These are phyloP conservation scores for Metschnikowia koreensis DNA, from an alignment of 805 yeast genomes.

Conservation along the genomic window DNA sequence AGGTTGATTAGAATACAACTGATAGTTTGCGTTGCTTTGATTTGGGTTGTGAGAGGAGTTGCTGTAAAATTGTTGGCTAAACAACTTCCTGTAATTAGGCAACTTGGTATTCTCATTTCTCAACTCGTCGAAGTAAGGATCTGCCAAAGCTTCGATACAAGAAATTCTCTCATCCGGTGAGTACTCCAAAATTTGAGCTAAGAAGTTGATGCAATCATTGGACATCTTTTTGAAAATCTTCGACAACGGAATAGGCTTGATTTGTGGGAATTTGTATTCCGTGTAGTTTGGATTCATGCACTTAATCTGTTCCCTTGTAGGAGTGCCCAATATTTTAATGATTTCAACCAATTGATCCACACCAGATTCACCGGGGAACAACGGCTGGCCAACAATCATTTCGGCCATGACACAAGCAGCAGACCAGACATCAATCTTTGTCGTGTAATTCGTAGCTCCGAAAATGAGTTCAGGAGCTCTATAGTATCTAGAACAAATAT, in stretches of 20 bases:
- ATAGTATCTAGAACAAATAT: slow-evolving; percentile 94
- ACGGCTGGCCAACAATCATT: slow-evolving; percentile 88
- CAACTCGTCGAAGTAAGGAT: slow-evolving; percentile 56
- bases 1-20: slow-evolving; percentile 38
- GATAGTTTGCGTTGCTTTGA: slow-evolving; percentile 44
- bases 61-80: slow-evolving; percentile 35
- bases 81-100: slow-evolving; percentile 45
- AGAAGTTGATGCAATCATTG: slow-evolving; percentile 52
- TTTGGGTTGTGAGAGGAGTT: slow-evolving; percentile 23
- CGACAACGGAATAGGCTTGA: slow-evolving; percentile 70
- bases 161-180: slow-evolving; percentile 65
- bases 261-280: slow-evolving; percentile 93
- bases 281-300: slow-evolving; percentile 96
- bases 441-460: slow-evolving; percentile 95
- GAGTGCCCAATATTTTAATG: slow-evolving; percentile 93
- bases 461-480: slow-evolving; percentile 97
- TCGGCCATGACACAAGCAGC: slow-evolving; percentile 99
- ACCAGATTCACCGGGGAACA: slow-evolving; percentile 97
- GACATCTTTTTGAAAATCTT: slow-evolving; percentile 63
- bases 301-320: slow-evolving; percentile 84
- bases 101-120: slow-evolving; percentile 36
- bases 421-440: slow-evolving; percentile 96
- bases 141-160: slow-evolving; percentile 52
- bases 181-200: slow-evolving; percentile 59
- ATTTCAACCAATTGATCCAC: slow-evolving; percentile 97